Conservation (phyloP, 2,329 filamentous ascomycete species). For the Epichloe brachyelytri region DNA sequence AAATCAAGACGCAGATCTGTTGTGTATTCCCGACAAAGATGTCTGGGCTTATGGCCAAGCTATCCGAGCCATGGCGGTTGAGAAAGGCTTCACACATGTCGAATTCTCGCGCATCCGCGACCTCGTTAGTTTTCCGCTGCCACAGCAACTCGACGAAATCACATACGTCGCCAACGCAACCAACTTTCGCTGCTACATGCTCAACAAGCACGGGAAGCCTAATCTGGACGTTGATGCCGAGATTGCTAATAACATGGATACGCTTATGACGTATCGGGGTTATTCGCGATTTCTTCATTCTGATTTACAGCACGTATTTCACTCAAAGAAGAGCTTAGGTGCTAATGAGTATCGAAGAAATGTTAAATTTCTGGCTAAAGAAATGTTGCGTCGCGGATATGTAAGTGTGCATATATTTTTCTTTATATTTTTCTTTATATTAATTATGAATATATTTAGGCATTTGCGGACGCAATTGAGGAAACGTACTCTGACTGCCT, state of each 20-base stretch:
- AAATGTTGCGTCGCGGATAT: conserved; percentile 19
- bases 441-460: conserved; percentile 7
- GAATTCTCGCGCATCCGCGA: background rate
- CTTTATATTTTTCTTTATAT: background rate
- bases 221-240: conserved; percentile 17
- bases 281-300: conserved; percentile 18
- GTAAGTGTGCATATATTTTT: conserved; percentile 8
- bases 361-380: conserved; percentile 17
- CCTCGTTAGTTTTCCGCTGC: conserved; percentile 26
- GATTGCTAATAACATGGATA: conserved; percentile 16
- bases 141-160: conserved; percentile 29
- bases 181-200: conserved; percentile 16
- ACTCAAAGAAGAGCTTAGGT: conserved; percentile 9
- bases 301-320: conserved; percentile 17
- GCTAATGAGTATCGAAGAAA: conserved; percentile 14
- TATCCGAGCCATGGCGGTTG: conserved; percentile 22
- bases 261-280: conserved; percentile 17
- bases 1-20: conserved; percentile 23
- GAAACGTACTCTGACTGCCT: conserved; percentile 14
- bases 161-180: conserved; percentile 20
- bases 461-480: conserved; percentile 17
- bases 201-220: conserved; percentile 13
- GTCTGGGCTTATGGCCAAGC: conserved; percentile 36
- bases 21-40: conserved; percentile 32
- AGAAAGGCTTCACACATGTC: background rate